A percentile compares a stretch with the other conserved stretches of the same genome.
These are phyloP conservation scores for Scheffersomyces ergatensis DNA, from an alignment of 805 yeast genomes.

Conservation along the genomic window DNA sequence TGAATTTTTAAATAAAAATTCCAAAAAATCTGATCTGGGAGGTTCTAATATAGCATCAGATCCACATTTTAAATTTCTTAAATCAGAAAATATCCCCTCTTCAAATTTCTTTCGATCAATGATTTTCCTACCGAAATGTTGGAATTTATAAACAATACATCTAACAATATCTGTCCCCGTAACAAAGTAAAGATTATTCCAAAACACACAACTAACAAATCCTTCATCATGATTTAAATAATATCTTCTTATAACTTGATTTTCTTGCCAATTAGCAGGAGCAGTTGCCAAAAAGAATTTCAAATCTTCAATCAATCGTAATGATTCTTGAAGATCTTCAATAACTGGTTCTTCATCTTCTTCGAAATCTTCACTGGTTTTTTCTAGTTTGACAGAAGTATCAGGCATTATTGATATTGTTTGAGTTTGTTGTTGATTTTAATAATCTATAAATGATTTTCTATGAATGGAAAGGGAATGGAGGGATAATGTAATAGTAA, in stretches of 20 bases:
- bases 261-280: slow-evolving; percentile 90
- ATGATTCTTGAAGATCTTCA: slow-evolving; percentile 38
- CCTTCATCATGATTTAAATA: slow-evolving; percentile 86
- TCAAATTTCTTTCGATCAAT: slow-evolving; percentile 90
- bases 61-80: slow-evolving; percentile 82
- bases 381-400: too few relatives aligned
- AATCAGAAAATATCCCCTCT: slow-evolving; percentile 92
- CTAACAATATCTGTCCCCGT: slow-evolving; percentile 97
- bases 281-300: slow-evolving; percentile 89
- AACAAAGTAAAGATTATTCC: slow-evolving; percentile 86
- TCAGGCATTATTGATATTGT: too few relatives aligned
- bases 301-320: slow-evolving; percentile 68
- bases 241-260: slow-evolving; percentile 83
- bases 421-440: too few relatives aligned
- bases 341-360: too few relatives aligned
- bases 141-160: slow-evolving; percentile 83
- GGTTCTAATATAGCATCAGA: slow-evolving; percentile 83
- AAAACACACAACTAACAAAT: slow-evolving; percentile 85
- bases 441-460: too few relatives aligned
- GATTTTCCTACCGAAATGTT: slow-evolving; percentile 84
- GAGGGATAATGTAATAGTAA: too few relatives aligned
- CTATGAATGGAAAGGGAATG: too few relatives aligned
- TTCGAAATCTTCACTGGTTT: too few relatives aligned
- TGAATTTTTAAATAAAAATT: slow-evolving; percentile 78
- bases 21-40: slow-evolving; percentile 81